Evolutionary conservation across 495 filamentous ascomycete genomes (phyloP).

Genomic region (Penicillium atrosanguineum): DNA sequence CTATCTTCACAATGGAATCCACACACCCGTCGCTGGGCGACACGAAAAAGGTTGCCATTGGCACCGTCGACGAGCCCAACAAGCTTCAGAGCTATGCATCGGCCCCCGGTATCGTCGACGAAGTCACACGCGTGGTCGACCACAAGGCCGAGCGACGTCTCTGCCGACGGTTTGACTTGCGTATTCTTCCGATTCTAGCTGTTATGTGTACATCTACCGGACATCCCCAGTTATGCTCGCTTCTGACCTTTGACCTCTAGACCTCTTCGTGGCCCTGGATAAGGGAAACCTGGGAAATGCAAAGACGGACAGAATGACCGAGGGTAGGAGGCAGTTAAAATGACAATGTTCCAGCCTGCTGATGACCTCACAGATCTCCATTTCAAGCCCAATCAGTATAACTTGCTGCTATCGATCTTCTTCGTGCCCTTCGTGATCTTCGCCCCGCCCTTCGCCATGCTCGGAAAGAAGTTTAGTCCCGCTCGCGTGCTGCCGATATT

Average conservation of each 20-base stretch:
- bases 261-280: constrained; percentile 61
- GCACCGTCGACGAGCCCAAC: constrained; percentile 28
- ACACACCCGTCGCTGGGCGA: constrained; percentile 14
- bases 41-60: constrained; percentile 18
- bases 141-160: constrained; percentile 58
- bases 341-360: not conserved
- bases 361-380: constrained; percentile 36
- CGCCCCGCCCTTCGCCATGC: constrained; percentile 59
- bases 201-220: constrained; percentile 52
- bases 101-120: constrained; percentile 29
- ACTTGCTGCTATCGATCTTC: constrained; percentile 66
- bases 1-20: not conserved
- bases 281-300: constrained; percentile 69
- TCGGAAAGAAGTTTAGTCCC: constrained; percentile 64
- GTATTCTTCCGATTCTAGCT: constrained; percentile 61
- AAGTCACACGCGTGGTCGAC: constrained; percentile 38
- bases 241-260: constrained; percentile 11
- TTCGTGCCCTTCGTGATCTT: constrained; percentile 70
- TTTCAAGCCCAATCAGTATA: constrained; percentile 64
- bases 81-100: constrained; percentile 30
- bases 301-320: constrained; percentile 57
- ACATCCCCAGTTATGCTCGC: not conserved
- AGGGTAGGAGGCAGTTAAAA: constrained; percentile 30
- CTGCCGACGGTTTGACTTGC: constrained; percentile 59
- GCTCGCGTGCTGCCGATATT: constrained; percentile 57